Percentiles rank a stretch among this genome's conserved stretches.
These are phyloP conservation scores for Trypethelium eluteriae DNA, from an alignment of 495 filamentous ascomycete species.

Conservation along the genomic window DNA sequence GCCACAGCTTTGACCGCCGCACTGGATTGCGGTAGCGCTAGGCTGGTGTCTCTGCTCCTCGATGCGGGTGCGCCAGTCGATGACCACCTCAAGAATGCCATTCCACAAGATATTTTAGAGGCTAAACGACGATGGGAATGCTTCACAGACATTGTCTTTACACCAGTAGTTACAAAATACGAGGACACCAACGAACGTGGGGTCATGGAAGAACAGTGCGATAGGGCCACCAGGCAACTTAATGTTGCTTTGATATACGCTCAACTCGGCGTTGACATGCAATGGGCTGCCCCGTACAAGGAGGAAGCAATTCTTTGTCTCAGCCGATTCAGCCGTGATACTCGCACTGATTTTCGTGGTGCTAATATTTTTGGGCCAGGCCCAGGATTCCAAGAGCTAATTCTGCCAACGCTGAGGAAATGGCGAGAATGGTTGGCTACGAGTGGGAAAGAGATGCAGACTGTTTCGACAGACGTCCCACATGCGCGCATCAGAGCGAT, in stretches of 20 bases:
- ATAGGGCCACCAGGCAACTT: not conserved
- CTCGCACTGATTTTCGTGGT: not conserved
- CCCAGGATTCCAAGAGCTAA: not conserved
- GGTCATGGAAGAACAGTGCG: not conserved
- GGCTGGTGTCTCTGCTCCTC: not conserved
- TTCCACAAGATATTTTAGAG: not conserved
- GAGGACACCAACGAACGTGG: not conserved
- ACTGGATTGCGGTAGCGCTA: not conserved
- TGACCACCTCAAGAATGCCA: not conserved
- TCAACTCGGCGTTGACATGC: not conserved
- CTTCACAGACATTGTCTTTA: not conserved
- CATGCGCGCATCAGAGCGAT: not conserved
- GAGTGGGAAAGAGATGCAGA: not conserved
- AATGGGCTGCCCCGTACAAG: not conserved
- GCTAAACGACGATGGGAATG: not conserved
- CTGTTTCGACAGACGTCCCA: not conserved
- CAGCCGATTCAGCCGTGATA: not conserved
- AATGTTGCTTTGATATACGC: not conserved
- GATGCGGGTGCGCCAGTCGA: not conserved
- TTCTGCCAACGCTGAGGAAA: not conserved
- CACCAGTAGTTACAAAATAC: not conserved
- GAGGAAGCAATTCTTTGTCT: not conserved
- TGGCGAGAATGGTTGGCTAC: not conserved
- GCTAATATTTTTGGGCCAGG: not conserved
- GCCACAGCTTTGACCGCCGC: not conserved